These are phyloP conservation scores for Letharia lupina DNA, from an alignment of 495 filamentous ascomycete species.

Conservation along the genomic window DNA sequence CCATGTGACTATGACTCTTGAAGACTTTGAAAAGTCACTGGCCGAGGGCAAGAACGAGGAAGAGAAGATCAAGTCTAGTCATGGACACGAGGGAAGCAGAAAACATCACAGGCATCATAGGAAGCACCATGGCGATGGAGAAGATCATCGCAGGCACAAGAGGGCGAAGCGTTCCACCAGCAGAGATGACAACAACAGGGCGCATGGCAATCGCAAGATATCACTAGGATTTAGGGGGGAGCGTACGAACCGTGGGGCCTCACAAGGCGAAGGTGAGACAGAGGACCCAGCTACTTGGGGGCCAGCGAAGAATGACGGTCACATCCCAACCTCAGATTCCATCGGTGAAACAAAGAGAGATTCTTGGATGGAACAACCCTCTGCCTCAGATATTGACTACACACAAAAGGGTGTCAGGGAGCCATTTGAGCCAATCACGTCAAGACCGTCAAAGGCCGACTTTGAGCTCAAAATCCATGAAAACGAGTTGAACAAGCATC, in stretches of 20 bases:
- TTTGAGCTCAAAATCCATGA: conserved; percentile 71
- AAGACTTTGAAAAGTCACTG: conserved; percentile 48
- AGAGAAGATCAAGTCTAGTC: conserved; percentile 17
- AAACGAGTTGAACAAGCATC: conserved; percentile 64
- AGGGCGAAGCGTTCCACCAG: conserved; percentile 38
- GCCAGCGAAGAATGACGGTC: conserved; percentile 16
- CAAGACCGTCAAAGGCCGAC: conserved; percentile 49
- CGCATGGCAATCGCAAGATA: conserved; percentile 26
- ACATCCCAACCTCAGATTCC: conserved; percentile 14
- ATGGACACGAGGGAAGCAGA: conserved; percentile 31
- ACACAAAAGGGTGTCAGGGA: conserved; percentile 57
- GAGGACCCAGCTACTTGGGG: conserved; percentile 26
- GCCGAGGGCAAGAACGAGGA: conserved; percentile 42
- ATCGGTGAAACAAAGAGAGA: conserved; percentile 52
- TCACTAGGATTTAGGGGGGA: background rate
- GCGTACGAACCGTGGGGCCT: background rate
- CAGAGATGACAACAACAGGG: conserved; percentile 36
- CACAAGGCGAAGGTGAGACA: conserved; percentile 29
- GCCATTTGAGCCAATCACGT: conserved; percentile 35
- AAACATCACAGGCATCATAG: conserved; percentile 37
- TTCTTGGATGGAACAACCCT: conserved; percentile 90
- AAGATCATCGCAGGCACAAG: conserved; percentile 47
- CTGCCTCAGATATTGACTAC: conserved; percentile 74
- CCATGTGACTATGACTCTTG: conserved; percentile 37
- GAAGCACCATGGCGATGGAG: conserved; percentile 37